Conservation (phyloP, 441 rosid genomes). For the Brassica balearica region DNA sequence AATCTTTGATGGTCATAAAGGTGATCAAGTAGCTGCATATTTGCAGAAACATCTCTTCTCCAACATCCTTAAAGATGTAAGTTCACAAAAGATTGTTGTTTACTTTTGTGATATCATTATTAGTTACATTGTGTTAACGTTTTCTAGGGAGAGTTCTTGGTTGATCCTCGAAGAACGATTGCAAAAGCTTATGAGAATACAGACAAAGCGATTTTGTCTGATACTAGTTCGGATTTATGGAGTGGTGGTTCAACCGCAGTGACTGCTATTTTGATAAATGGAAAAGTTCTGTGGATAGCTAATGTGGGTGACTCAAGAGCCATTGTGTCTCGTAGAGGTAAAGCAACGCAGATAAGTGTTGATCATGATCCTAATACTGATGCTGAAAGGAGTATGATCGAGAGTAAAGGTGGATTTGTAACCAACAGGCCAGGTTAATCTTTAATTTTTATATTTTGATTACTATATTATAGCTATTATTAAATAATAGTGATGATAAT, state of each 20-base stretch:
- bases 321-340: conserved; percentile 57
- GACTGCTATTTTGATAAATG: conserved; percentile 68
- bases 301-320: conserved; percentile 82
- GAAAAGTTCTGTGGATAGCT: conserved; percentile 61
- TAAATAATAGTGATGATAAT: not conserved
- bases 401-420: conserved; percentile 73
- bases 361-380: conserved; percentile 69
- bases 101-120: not conserved
- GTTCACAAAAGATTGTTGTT: not conserved
- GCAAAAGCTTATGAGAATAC: conserved; percentile 64
- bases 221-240: conserved; percentile 53
- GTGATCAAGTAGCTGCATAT: conserved; percentile 74
- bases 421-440: conserved; percentile 70
- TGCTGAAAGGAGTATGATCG: conserved; percentile 60
- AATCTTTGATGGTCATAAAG: conserved; percentile 87
- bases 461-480: no score
- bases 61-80: conserved; percentile 75
- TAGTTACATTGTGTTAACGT: not conserved
- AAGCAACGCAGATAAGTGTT: conserved; percentile 58
- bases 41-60: conserved; percentile 78
- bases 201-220: conserved; percentile 61
- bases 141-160: conserved; percentile 62
- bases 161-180: conserved; percentile 52
- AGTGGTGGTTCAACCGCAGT: conserved; percentile 86
- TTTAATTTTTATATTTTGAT: no score